phyloP scores from a whole-genome alignment of 352 stramenopile genomes.

The Pythium guiyangense region DNA sequence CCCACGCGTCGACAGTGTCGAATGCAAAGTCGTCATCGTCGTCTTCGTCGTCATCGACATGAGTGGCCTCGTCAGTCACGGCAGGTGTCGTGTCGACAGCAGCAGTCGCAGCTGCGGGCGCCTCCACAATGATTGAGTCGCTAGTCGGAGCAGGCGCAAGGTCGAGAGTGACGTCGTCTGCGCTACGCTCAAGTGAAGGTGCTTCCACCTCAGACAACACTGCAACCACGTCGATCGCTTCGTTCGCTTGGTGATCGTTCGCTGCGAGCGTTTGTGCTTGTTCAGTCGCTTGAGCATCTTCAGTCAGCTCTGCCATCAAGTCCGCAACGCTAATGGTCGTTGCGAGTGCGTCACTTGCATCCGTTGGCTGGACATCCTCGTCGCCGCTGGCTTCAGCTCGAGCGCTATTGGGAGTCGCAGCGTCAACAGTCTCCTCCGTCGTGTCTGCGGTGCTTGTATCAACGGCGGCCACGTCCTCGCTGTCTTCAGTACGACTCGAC shows the following conservation, averaged over 20 bases:
- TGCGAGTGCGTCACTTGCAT: too few species aligned
- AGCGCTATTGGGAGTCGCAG: too few species aligned
- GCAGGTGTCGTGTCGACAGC: not conserved
- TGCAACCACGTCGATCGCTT: not conserved
- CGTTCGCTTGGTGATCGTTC: not conserved
- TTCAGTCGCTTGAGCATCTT: too few species aligned
- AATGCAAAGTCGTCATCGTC: slow-evolving; percentile 8
- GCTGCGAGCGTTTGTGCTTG: not conserved
- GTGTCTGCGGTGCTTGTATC: too few species aligned
- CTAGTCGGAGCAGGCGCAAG: not conserved
- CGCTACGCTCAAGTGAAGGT: not conserved
- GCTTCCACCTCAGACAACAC: not conserved
- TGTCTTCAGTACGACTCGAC: too few species aligned
- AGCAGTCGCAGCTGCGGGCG: not conserved
- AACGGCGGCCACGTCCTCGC: too few species aligned
- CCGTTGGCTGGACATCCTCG: too few species aligned
- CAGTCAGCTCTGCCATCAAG: not conserved
- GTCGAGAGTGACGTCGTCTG: not conserved
- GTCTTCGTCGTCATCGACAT: slow-evolving; percentile 1
- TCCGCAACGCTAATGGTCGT: too few species aligned
- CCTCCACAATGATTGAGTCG: too few species aligned
- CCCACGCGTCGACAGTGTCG: slow-evolving; percentile 6
- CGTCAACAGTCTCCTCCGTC: too few species aligned
- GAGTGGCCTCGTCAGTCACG: not conserved
- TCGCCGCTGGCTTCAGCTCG: too few species aligned